Evolutionary conservation across 495 filamentous ascomycete species (phyloP), one percentile per base, ranked within the genome.

Genomic region (Durotheca rogersii): DNA sequence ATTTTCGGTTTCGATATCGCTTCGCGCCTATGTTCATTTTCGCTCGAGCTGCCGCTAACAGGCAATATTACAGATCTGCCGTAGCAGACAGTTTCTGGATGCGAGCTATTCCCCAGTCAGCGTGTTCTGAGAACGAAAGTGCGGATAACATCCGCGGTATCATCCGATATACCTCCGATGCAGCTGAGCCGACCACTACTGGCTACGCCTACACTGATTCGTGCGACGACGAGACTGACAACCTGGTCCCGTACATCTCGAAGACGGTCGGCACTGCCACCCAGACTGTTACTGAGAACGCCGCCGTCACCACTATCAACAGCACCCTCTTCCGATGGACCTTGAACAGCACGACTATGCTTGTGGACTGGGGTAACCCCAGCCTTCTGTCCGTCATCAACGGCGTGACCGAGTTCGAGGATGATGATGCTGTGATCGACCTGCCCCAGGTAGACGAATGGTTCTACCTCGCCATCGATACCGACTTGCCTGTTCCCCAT

Each of bases 31-130:
- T n/a, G n/a, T n/a, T n/a, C n/a, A n/a, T n/a, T n/a, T n/a, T n/a
- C n/a, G n/a, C n/a, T n/a, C n/a, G n/a, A n/a, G n/a, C n/a, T n/a
- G n/a, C n/a, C 16, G 9, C 38, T 49, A 33, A 41, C 25, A 16
- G n/a, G 10, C 6, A n/a, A 29, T 23, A 9, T 19, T 49, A 23
- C 17, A 57, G 54, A 41, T 49, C 45, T 15, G 39, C 44, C 1
- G 46, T 50, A 33, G 52, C 63, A 20, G 69, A 63, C 11, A 73
- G 74, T 47, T 87, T 81, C 60, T 88, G 84, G 84, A 73, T 87
- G 31, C 76, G 83, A 15, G 72, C 80, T 7, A 74, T 80, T 16
- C 76, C 80, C 0, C 77, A 80, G 58, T 61, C 64, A 6, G 81
- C 77, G 25, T 69, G 70, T 49, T 65, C 73, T 18, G 54, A 64